These are phyloP conservation scores for Eimeria necatrix DNA, from an alignment of 169 alveolate genomes.

Conservation along the genomic window DNA sequence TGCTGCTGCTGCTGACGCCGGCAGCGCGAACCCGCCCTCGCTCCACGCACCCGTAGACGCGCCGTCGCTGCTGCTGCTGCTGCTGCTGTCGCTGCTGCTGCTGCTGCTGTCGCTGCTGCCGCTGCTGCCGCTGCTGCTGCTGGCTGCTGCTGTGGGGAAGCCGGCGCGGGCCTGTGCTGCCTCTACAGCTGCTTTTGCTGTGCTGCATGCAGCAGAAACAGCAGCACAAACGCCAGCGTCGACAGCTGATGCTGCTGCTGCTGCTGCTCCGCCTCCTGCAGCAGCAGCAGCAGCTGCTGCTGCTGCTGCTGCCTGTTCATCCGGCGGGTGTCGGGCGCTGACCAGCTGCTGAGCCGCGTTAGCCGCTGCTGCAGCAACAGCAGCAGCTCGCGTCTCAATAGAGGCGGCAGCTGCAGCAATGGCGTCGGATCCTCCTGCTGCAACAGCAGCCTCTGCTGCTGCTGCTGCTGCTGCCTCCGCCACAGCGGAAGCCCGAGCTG, in stretches of 20 bases:
- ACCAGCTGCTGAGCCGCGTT: neutral
- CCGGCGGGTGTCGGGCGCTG: neutral
- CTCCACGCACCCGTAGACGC: neutral
- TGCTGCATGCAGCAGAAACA: conserved; percentile 46
- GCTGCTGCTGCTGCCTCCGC: conserved; percentile 45
- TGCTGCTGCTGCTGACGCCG: conserved; percentile 20
- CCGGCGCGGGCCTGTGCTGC: conserved; percentile 35
- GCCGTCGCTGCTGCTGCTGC: conserved; percentile 21
- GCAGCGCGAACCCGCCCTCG: neutral
- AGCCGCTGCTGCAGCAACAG: conserved; percentile 8
- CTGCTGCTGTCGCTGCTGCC: conserved; percentile 17
- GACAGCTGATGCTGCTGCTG: conserved; percentile 46
- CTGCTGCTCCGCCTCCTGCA: conserved; percentile 9
- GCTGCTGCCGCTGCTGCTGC: conserved; percentile 28
- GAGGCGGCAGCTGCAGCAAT: conserved; percentile 23
- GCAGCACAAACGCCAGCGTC: conserved; percentile 52
- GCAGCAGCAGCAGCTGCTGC: conserved; percentile 25
- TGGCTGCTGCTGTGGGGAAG: conserved; percentile 2
- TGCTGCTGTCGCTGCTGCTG: neutral
- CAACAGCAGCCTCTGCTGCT: neutral
- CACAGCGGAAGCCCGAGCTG: conserved; percentile 8
- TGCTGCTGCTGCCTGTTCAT: conserved; percentile 40
- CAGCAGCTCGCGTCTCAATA: no score
- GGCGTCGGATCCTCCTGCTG: neutral
- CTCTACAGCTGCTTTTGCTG: conserved; percentile 27